Base-by-base conservation (phyloP, 441 rosid genomes). In the Pelargonium australe region DNA sequence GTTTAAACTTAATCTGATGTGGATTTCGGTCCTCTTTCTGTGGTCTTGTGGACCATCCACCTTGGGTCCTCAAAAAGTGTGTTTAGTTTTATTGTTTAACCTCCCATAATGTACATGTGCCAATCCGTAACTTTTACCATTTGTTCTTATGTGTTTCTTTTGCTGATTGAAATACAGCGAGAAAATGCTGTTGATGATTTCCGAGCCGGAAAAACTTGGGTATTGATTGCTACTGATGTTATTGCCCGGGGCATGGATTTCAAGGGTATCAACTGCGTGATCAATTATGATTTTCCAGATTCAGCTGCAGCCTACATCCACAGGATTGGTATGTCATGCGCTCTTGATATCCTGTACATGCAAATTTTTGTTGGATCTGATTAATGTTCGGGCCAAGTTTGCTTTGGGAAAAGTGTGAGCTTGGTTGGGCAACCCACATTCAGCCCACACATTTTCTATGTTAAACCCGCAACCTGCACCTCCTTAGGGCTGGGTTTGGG, bases 161-260 rank as follows among this genome's bases (percentile, higher is more conserved):
- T 76, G 12, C 44, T 55, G 34, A 9, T 63, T 75, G 68, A 65
- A 25, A 76, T 73, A 76, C 85, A 95, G 99, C 81, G 97, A 11
- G 97, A 90, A 66, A 83, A 84, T 45, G 94, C 87, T 14, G 92
- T 91, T 13, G 88, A 89, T 78, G 80, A 83, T 75, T 94, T 94
- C 76, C 83, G 99, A 78, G 89, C 87, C 7, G 94, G 96, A 12
- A 87, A 91, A 77, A 87, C 84, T 64, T 94, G 99, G 97, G 94
- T 94, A 65, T 76, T 94, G 74, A 88, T 94, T n/a, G 99, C 97
- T 62, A 94, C 96, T n/a, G 99, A 94, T 82, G 96, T 94, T 70
- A 83, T 94, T 23, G 97, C 96, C 61, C 88, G 96, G 41, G 97
- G 96, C 20, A 88, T 95, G 99, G 99, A 95, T 80, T 95, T 95